phyloP scores from a whole-genome alignment of 192 early-diverging fungal species.

The Phycomyces nitens region DNA sequence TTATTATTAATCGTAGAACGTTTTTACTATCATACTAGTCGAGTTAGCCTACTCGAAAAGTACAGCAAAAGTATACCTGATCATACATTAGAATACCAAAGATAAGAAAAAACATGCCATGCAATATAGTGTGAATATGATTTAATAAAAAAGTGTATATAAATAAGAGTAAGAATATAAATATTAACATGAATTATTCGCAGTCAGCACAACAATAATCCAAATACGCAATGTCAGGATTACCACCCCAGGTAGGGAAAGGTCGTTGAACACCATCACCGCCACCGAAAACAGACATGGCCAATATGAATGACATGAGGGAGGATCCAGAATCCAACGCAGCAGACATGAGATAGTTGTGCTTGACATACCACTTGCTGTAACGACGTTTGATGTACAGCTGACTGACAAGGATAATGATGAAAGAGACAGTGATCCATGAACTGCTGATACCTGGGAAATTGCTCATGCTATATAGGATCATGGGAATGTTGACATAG shows the following conservation, averaged over 20 bases:
- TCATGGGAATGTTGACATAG: constrained; percentile 44
- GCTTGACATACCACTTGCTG: constrained; percentile 54
- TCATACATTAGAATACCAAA: too few relatives aligned
- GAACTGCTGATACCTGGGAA: constrained; percentile 26
- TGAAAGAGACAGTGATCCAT: constrained; percentile 42
- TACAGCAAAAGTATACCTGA: too few relatives aligned
- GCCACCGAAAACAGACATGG: constrained; percentile 24
- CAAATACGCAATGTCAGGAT: background rate
- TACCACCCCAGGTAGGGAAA: constrained; percentile 37
- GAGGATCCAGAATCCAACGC: constrained; percentile 60
- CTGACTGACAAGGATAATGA: constrained; percentile 50
- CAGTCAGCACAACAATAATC: background rate
- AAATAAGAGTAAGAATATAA: too few relatives aligned
- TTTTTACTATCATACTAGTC: too few relatives aligned
- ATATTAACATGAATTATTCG: background rate
- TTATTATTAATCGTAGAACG: too few relatives aligned
- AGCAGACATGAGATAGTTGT: constrained; percentile 69
- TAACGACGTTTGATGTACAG: constrained; percentile 42
- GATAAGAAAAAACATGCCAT: too few relatives aligned
- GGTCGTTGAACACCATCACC: constrained; percentile 15
- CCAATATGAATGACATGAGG: constrained; percentile 39
- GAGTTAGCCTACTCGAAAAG: too few relatives aligned
- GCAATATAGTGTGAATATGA: too few relatives aligned
- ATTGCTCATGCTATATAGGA: constrained; percentile 23
- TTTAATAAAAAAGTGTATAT: too few relatives aligned